Evolutionary conservation across 768 basidiomycete genomes (phyloP).

Genomic region (Suillus ampliporus): DNA sequence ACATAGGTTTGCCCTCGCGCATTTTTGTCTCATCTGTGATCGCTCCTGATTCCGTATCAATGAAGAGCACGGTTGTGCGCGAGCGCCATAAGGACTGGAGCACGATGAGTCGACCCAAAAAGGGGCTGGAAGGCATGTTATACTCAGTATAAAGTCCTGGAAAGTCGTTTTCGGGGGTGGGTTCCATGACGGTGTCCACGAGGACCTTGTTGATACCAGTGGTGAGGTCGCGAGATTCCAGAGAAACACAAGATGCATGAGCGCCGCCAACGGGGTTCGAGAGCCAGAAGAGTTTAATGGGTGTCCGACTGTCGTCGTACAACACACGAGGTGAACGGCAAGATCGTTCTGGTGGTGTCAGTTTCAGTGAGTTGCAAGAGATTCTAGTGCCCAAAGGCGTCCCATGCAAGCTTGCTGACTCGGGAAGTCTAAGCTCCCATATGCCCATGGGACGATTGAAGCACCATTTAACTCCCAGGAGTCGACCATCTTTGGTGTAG

Average conservation of each 20-base stretch:
- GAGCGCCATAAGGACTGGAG: conserved; percentile 62
- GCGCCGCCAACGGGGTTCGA: conserved; percentile 60
- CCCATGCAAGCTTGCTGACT: no score
- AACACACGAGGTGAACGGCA: conserved; percentile 66
- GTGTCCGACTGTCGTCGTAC: conserved; percentile 24
- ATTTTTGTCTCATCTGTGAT: conserved; percentile 40
- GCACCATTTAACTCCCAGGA: conserved; percentile 65
- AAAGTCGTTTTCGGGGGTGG: conserved; percentile 42
- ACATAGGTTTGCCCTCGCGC: conserved; percentile 27
- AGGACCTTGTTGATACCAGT: conserved; percentile 31
- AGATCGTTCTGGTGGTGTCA: conserved; percentile 50
- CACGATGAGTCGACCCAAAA: conserved; percentile 46
- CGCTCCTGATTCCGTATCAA: conserved; percentile 47
- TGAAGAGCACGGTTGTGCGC: conserved; percentile 52
- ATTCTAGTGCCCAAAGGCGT: conserved; percentile 16
- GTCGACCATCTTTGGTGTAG: conserved; percentile 56
- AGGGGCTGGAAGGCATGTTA: conserved; percentile 50
- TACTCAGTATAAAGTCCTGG: conserved; percentile 67
- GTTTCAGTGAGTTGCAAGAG: conserved; percentile 37
- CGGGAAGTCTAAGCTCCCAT: conserved; percentile 52
- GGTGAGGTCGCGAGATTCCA: conserved; percentile 51
- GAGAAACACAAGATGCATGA: conserved; percentile 58
- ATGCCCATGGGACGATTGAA: conserved; percentile 63
- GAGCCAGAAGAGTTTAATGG: conserved; percentile 54
- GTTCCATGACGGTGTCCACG: conserved; percentile 49